phyloP scores from a whole-genome alignment of 1,284 basidiomycete genomes.

The Cutaneotrichosporon dermatis region DNA sequence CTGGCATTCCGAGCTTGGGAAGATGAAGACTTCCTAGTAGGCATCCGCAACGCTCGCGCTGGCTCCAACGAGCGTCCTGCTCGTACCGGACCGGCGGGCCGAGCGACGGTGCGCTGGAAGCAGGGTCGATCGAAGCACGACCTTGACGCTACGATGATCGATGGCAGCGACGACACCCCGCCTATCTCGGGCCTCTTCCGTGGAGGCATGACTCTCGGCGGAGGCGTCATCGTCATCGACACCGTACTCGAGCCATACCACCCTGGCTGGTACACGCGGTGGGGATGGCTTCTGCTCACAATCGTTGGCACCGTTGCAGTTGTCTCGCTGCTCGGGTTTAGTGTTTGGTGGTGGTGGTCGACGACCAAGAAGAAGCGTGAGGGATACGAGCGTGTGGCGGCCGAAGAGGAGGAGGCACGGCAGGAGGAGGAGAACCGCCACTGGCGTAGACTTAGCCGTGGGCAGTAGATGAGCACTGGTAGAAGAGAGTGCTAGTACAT shows the following conservation, averaged over 20 bases:
- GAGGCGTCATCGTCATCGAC: slow-evolving; percentile 87
- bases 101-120: slow-evolving; percentile 59
- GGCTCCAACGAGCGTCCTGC: slow-evolving; percentile 49
- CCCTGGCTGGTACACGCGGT: slow-evolving; percentile 69
- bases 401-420: slow-evolving; percentile 8
- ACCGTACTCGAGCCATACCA: slow-evolving; percentile 76
- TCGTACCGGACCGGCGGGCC: slow-evolving; percentile 70
- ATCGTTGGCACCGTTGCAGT: slow-evolving; percentile 58
- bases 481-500: background rate
- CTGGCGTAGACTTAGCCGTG: slow-evolving; percentile 15
- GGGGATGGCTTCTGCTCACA: slow-evolving; percentile 41
- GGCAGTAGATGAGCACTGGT: background rate
- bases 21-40: slow-evolving; percentile 61
- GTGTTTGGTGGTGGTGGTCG: slow-evolving; percentile 59
- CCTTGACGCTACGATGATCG: background rate
- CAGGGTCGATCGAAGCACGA: background rate
- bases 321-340: slow-evolving; percentile 56
- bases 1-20: slow-evolving; percentile 65
- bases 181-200: slow-evolving; percentile 26
- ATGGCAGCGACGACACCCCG: slow-evolving; percentile 6
- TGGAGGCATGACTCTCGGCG: slow-evolving; percentile 52
- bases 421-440: slow-evolving; percentile 14
- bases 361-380: slow-evolving; percentile 9
- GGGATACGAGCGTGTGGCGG: slow-evolving; percentile 14
- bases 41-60: slow-evolving; percentile 82